Base-by-base conservation (phyloP, 108 stramenopile genomes). In the Pseudonitzschia delicatissima region DNA sequence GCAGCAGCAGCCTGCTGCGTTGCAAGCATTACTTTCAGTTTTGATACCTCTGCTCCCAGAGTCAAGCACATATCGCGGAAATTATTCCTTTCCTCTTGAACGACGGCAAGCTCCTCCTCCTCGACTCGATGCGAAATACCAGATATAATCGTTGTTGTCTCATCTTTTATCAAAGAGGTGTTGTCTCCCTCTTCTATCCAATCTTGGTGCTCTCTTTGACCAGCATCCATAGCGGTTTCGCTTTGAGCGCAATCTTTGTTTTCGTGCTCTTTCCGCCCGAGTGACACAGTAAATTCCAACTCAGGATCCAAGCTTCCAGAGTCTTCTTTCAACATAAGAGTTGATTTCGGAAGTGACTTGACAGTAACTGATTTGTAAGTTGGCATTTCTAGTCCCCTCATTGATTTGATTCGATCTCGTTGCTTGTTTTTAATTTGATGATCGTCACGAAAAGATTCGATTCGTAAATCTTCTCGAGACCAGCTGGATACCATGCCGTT, bases 1-100 rank as follows among this genome's bases (percentile, higher is more conserved):
- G 71, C 72, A 34, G 67, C 18, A 25, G 57, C 65, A 20, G 57
- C 58, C 64, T 81, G 76, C 20, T 78, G 77, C 28, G 87, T 77
- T 59, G 90, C 87, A 5, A 92, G 49, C 71, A 86, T 73, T 64
- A 84, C 87, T 42, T 80, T 86, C 18, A 92, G 64, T 48, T 81
- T 92, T n/a, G 91, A 82, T 37, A 89, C 87, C 67, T 92, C 91
- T 0, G 91, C 88, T 55, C 86, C 91, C 5, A 90, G 71, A n/a
- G 87, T 90, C 25, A 92, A 58, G 68, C 87, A 87, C 70, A 90
- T 76, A 47, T 92, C 91, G 63, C 88, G 70, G 58, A 77, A 92
- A 6, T 82, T 63, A 68, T 92, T 79, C 49, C 88, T 60, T 67
- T 92, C 87, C 65, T 90, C 88, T 49, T 83, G 78, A 33, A 92